Conservation (phyloP, 2,329 filamentous ascomycete genomes). For the Aureobasidium sp. region DNA sequence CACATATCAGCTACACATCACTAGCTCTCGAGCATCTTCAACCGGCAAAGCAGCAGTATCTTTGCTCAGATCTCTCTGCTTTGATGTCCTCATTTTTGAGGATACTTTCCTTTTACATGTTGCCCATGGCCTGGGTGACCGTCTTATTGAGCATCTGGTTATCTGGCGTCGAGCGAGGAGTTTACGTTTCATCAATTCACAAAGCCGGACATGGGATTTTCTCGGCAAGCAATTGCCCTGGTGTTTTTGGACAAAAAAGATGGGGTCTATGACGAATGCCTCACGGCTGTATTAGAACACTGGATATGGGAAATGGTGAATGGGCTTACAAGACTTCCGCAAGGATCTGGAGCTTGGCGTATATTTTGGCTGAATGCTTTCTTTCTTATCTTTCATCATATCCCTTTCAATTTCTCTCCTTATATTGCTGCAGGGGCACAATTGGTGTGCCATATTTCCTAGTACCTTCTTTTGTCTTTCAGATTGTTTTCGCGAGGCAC, state of each 20-base stretch:
- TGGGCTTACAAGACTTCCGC: constrained; percentile 7
- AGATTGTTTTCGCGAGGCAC: neutral
- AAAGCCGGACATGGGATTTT: neutral
- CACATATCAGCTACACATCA: neutral
- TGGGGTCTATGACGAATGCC: neutral
- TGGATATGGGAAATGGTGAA: neutral
- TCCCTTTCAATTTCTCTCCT: neutral
- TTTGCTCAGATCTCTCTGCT: neutral
- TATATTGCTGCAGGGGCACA: neutral
- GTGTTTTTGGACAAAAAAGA: neutral
- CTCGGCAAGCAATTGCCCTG: neutral
- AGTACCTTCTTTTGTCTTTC: neutral
- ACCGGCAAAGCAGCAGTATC: neutral
- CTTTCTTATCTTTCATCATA: neutral
- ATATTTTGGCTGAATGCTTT: neutral
- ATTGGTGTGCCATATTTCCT: neutral
- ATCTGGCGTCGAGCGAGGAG: constrained; percentile 12
- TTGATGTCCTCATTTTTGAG: neutral
- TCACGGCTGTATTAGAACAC: constrained; percentile 10
- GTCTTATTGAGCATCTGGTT: neutral
- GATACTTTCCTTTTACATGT: neutral
- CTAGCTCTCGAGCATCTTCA: neutral
- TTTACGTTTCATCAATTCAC: neutral
- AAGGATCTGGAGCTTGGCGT: neutral
- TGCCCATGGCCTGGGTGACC: neutral